phyloP scores from a whole-genome alignment of 192 early-diverging fungal species.

The Allomyces javanicus region DNA sequence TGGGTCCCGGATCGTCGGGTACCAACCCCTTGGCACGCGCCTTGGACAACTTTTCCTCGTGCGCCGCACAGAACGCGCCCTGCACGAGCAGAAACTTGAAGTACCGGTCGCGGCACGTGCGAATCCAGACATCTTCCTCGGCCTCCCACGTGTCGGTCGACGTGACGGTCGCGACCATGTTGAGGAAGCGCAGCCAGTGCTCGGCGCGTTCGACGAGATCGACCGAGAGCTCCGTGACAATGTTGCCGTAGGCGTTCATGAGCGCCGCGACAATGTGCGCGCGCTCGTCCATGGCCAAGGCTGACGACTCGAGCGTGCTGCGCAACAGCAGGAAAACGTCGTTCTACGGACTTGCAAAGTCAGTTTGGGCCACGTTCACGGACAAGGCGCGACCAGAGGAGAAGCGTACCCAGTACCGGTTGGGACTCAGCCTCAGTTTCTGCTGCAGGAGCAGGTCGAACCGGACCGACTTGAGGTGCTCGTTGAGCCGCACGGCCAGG shows the following conservation, averaged over 20 bases:
- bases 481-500: neutral
- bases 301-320: neutral
- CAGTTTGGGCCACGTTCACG: too few species aligned
- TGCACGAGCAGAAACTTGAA: neutral
- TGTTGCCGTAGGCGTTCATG: neutral
- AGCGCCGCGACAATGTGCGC: neutral
- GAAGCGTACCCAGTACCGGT: neutral
- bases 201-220: neutral
- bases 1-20: neutral
- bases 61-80: neutral
- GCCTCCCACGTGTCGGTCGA: neutral
- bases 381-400: too few species aligned
- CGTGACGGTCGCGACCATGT: neutral
- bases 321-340: neutral
- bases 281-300: neutral
- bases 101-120: neutral
- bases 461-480: neutral
- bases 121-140: neutral
- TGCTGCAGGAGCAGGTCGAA: neutral
- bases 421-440: neutral
- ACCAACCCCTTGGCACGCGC: neutral
- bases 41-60: neutral
- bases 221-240: neutral
- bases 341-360: neutral
- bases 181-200: neutral